Evolutionary conservation across 2,329 filamentous ascomycete genomes (phyloP), one percentile per base, ranked within the genome.

Genomic region (Microcyclospora pomicola): DNA sequence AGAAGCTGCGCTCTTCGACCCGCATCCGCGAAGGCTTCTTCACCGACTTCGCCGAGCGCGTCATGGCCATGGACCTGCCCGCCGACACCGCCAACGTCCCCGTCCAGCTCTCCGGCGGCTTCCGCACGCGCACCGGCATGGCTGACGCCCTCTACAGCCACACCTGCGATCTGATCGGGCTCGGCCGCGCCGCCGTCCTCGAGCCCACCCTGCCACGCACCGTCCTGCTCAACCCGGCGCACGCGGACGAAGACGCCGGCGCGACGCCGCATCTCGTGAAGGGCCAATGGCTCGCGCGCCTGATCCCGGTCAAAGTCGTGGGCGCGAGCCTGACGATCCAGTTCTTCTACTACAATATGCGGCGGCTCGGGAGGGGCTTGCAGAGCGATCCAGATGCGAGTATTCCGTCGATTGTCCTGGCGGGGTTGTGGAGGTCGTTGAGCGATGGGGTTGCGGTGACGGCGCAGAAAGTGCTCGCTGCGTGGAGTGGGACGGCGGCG

Each of bases 1-100:
- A 43, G 38, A 45, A 42, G 41, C 39, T 42, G 36, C 35, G 37
- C 44, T 48, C 53, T 41, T 53, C 45, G 24, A 75, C 73, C 1
- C 58, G 60, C 10, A 66, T 66, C 0, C 67, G 77, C 6, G 77
- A 82, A 47, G 74, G 76, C 0, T 82, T 78, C 62, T 82, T 83
- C 59, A 61, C 81, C 1, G 71, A 80, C 33, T 82, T 81, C 44
- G 72, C 59, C 2, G 50, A 53, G 31, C 49, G 46, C n/a, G 49
- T 56, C 9, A 49, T 51, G 35, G 37, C 36, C 12, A 42, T 53
- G 40, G 37, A 53, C 7, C 19, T 24, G 7, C 19, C 19, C 5
- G 7, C 19, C 19, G 7, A 24, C 19, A 24, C 7, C 19, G 48
- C 53, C 1, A 36, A 41, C 1, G 42, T 56, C 9, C 50, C 51